Conservation (phyloP, 177 flowering plant genomes). For the Vitis hybrid region DNA sequence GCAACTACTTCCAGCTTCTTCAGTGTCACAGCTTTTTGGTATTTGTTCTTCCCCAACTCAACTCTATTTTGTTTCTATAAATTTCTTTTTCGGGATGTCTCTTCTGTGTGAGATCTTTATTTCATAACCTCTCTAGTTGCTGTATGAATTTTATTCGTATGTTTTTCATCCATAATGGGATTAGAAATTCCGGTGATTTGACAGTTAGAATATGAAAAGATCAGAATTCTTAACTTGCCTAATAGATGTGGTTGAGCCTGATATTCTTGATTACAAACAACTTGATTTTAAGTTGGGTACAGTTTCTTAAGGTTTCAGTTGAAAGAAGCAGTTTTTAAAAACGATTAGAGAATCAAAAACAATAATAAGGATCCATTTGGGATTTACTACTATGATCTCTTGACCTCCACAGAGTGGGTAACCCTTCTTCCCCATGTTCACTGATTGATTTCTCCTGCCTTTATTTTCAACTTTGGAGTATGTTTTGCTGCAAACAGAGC, state of each 20-base stretch:
- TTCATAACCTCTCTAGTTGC: no score
- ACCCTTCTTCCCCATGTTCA: not conserved
- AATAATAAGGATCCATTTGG: not conserved
- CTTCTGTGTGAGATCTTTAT: no score
- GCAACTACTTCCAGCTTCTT: conserved; percentile 48
- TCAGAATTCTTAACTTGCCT: not conserved
- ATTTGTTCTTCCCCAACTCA: conserved; percentile 8
- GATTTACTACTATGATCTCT: not conserved
- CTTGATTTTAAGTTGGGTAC: not conserved
- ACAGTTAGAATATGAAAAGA: no score
- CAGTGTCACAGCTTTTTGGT: conserved; percentile 79
- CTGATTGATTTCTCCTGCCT: not conserved
- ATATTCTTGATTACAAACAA: not conserved
- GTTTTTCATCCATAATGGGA: no score
- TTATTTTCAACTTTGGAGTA: not conserved
- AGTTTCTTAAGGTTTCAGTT: not conserved
- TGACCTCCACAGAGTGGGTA: not conserved
- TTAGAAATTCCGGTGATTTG: no score
- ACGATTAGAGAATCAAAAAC: not conserved
- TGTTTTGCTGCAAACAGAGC: not conserved
- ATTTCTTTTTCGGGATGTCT: not conserved
- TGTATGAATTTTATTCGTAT: no score
- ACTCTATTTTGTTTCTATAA: not conserved
- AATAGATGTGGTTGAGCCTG: not conserved
- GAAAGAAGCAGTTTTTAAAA: no score